Base-by-base conservation (phyloP, 768 basidiomycete species). In the Mycena venus region DNA sequence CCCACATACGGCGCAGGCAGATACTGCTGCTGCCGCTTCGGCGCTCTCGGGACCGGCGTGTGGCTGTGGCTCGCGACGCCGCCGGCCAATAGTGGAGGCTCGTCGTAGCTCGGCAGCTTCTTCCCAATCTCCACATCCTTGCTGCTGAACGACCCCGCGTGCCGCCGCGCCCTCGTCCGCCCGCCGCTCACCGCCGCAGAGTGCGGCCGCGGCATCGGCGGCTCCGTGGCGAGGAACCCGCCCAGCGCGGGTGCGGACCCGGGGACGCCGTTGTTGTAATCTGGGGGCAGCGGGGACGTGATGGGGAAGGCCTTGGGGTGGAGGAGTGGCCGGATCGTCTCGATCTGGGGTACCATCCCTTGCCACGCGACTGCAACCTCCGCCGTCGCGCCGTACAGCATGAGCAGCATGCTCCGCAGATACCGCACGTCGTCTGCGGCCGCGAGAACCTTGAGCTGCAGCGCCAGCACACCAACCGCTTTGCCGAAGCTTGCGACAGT, bases 91-190 rank as follows among this genome's bases (percentile, higher is more conserved):
- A 77, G 78, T 44, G 87, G 85, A 10, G 86, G 75, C 17, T 86
- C 82, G 55, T 91, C 89, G 75, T 90, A 90, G n/a, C 92, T 93
- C 10, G 95, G 93, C 61, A 95, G 81, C 67, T 90, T 87, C 83
- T 93, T 95, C 47, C 97, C 97, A 62, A 95, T 92, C 80, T 98
- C 93, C 8, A 98, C 94, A 80, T 98, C 97, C 80, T 96, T 94
- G 29, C 89, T 92, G 74, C 97, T 98, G 85, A 98, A 99, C 4
- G 97, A 98, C n/a, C 97, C 97, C 7, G 95, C 97, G 81, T 98
- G 95, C 42, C 97, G 88, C 53, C 96, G 88, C 27, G 91, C 88
- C 60, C 83, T 72, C 88, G 87, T 68, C 83, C 88, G 58, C 70
- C 68, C 77, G 47, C 61, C 77, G 38, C 51, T 70, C 12, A 42